Evolutionary conservation across 805 yeast species (phyloP), one percentile per base, ranked within the genome.

Genomic region (Blastobotrys parvus): DNA sequence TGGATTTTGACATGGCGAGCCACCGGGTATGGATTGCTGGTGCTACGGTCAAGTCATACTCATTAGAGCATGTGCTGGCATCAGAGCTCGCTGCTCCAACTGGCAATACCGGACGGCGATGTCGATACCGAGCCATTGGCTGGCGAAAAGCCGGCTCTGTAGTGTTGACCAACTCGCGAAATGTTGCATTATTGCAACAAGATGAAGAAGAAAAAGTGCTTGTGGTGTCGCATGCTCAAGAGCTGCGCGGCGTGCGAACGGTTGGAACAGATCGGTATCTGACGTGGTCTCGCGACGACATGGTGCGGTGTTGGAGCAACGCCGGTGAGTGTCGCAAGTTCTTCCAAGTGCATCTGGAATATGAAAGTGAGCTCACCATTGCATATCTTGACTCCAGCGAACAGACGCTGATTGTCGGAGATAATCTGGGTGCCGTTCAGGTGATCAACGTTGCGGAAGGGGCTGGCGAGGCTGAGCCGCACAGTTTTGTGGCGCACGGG

Each of bases 211-310:
- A 23, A 17, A 36, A 39, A 13, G 21, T 16, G 5, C 10, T 46
- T n/a, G 40, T 44, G 3, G 35, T 33, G 10, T 35, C 48, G 2
- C 50, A 46, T 23, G 33, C 46, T 3, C 34, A 39, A 16, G 48
- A 42, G 15, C 21, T 49, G 16, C 23, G 36, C 4, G 52, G 52
- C 15, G 41, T 49, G 17, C 23, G 45, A 15, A 30, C 43, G 6
- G 18, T 45, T 8, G 32, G 23, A n/a, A 21, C 22, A 2, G 42
- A 36, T 10, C 18, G 35, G 8, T 42, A 49, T 18, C 35, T 51
- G 4, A 46, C 55, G 6, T 51, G 55, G 55, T 46, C 55, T 3
- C 32, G 45, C 1, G 52, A 51, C 27, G 55, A 52, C 10, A 25
- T 27, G 7, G 44, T 47, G 25, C 20, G 46, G n/a, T 18, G 41